These are phyloP conservation scores for Lanmaoa pseudosensibilis DNA, from an alignment of 768 basidiomycete genomes.

Conservation along the genomic window DNA sequence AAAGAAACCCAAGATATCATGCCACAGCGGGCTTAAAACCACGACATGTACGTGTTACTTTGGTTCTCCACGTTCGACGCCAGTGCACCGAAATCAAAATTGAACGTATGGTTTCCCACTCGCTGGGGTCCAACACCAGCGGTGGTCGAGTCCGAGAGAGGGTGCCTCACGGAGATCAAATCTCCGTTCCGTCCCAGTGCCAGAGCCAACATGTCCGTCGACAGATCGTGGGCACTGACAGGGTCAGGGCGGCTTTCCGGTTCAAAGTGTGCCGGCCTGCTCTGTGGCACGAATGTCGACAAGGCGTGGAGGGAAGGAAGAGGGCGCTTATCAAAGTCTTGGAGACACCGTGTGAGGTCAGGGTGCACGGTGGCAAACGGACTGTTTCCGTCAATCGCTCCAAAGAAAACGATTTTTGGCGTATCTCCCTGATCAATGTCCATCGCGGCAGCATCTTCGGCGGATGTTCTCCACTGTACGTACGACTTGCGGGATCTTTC, in stretches of 20 bases:
- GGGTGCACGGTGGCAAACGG: conserved; percentile 27
- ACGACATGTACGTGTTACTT: conserved; percentile 60
- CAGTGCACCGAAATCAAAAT: conserved; percentile 63
- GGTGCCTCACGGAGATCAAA: conserved; percentile 18
- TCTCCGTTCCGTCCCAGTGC: conserved; percentile 33
- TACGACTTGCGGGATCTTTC: conserved; percentile 52
- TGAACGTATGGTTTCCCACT: conserved; percentile 54
- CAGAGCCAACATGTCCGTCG: conserved; percentile 34
- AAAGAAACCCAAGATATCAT: conserved; percentile 14
- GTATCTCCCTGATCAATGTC: conserved; percentile 25
- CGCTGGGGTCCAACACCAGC: conserved; percentile 34
- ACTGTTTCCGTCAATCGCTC: not conserved
- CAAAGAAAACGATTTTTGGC: not conserved
- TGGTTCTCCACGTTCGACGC: conserved; percentile 56
- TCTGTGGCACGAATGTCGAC: conserved; percentile 26
- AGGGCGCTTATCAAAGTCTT: conserved; percentile 23
- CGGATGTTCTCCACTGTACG: conserved; percentile 37
- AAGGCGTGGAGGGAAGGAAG: conserved; percentile 21
- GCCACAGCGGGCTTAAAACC: conserved; percentile 47
- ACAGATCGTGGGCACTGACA: conserved; percentile 27
- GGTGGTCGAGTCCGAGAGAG: conserved; percentile 19
- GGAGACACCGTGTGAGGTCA: conserved; percentile 25
- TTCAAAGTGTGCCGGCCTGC: conserved; percentile 16
- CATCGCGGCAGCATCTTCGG: conserved; percentile 23
- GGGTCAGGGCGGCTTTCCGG: conserved; percentile 20